Evolutionary conservation across 169 alveolate species (phyloP), one percentile per base, ranked within the genome.

Genomic region (Eimeria acervulina): DNA sequence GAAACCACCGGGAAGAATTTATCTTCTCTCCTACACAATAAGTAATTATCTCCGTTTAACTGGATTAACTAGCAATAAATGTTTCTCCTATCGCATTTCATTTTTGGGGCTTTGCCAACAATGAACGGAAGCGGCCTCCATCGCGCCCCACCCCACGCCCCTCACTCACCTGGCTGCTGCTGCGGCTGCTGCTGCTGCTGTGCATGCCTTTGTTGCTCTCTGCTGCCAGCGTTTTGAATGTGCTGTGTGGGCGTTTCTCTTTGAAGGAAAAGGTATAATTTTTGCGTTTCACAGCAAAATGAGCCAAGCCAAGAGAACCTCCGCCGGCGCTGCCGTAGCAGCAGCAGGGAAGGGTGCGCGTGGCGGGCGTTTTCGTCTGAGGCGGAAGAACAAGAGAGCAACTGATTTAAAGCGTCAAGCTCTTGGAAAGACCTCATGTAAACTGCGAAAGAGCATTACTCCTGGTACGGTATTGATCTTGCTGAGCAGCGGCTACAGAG

Each of bases 401-500:
- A 83, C 61, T 26, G 91, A 61, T 8, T 38, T 83, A 33, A 83
- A 83, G 76, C 91, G 91, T 19, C 91, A 51, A 52, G 91, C 91
- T 28, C 28, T 26, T 28, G 91, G 91, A 28, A 55, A 61, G 31
- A 44, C 84, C 52, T 28, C 95, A 21, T 44, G 95, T 95, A 81
- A 95, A 87, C 97, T 95, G 36, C 87, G 96, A 52, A 76, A 84
- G 68, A 59, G 93, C 70, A 85, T 97, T 72, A 78, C 93, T 40
- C 97, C 97, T 1, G 98, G 98, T 42, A 98, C 98, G 63, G 99
- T 99, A n/a, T 98, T 99, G 93, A 99, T 99, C 76, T 97, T 99
- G 90, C 97, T 99, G 55, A 97, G 99, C 81, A 99, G 99, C 76
- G 98, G 99, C 97, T 99, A 98, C 99, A 98, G 99, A 96, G 99